Base-by-base conservation (phyloP, 2,329 filamentous ascomycete species). In the Triangularia verruculosa region DNA sequence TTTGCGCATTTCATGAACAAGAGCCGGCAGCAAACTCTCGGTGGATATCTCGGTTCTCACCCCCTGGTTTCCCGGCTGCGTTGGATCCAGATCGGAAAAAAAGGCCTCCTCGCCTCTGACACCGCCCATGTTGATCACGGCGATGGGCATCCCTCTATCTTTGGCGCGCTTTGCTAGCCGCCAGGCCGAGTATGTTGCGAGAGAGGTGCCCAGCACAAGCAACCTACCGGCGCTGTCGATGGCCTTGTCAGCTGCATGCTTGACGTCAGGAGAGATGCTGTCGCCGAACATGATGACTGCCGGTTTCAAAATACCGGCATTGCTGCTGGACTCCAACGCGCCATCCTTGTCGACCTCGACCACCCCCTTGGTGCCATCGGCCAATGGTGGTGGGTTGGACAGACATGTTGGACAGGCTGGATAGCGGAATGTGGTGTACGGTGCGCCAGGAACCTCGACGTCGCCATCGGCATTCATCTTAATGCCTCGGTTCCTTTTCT, bases 281-380 rank as follows among this genome's bases (percentile, higher is more conserved):
- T 98, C 95, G 15, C 95, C 95, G 74, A 98, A 98, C 92, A 98
- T 97, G 70, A 93, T 88, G 1, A 99, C 93, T 0, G 91, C 91
- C 3, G 95, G 95, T 73, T 98, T 98, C 61, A 99, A 76, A 39
- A 98, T 86, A 1, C 94, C 95, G 0, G 87, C 91, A 1, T 83
- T 87, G 69, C 86, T 88, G 0, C 78, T 78, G 5, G 82, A 70
- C 43, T 81, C 78, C 91, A 89, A 96, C 0, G 93, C 94, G 0
- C 94, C 94, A 60, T 97, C 92, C 1, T 73, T 70, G 71, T 97
- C 94, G 12, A 90, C 84, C 66, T 90, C 81, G 1, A 97, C 88
- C 83, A 80, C 64, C 73, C 77, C 63, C 58, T 57, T 61, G 3
- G 32, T 43, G 12, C 39, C 39, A 9, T 88, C 85, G 28, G 78